Evolutionary conservation across 192 early-diverging fungal genomes (phyloP).

Genomic region (Rhizophlyctis rosea): DNA sequence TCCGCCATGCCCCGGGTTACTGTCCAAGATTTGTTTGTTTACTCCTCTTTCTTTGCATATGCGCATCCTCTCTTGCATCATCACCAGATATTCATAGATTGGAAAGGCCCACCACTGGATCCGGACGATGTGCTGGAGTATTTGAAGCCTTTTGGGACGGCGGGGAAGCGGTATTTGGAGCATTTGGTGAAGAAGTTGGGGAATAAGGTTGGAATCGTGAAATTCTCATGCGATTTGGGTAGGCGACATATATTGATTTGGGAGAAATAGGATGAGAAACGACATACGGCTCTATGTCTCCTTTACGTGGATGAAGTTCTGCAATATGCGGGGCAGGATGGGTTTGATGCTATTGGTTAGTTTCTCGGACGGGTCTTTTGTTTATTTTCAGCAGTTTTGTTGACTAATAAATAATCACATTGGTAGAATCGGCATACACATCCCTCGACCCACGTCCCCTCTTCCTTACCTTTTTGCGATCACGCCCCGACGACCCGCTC

Average conservation of each 20-base stretch:
- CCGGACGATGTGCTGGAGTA: slow-evolving; percentile 25
- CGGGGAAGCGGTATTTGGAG: slow-evolving; percentile 3
- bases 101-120: slow-evolving; percentile 4
- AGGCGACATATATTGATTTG: no score
- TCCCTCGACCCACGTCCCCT: slow-evolving; percentile 9
- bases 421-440: no score
- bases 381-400: no score
- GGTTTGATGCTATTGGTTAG: slow-evolving; percentile 6
- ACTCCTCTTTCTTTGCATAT: not conserved
- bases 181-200: slow-evolving; percentile 5
- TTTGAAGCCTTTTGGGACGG: slow-evolving; percentile 4
- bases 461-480: slow-evolving; percentile 6
- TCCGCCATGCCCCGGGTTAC: not conserved
- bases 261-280: slow-evolving; percentile 9
- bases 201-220: not conserved
- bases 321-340: not conserved
- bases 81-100: slow-evolving; percentile 11
- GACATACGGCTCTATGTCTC: slow-evolving; percentile 21
- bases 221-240: no score
- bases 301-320: slow-evolving; percentile 24
- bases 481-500: not conserved
- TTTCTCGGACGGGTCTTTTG: not conserved
- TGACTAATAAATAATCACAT: not conserved
- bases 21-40: not conserved
- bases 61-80: slow-evolving; percentile 18